Evolutionary conservation across 331 rosid species (phyloP).

Genomic region (Telfairia occidentalis): DNA sequence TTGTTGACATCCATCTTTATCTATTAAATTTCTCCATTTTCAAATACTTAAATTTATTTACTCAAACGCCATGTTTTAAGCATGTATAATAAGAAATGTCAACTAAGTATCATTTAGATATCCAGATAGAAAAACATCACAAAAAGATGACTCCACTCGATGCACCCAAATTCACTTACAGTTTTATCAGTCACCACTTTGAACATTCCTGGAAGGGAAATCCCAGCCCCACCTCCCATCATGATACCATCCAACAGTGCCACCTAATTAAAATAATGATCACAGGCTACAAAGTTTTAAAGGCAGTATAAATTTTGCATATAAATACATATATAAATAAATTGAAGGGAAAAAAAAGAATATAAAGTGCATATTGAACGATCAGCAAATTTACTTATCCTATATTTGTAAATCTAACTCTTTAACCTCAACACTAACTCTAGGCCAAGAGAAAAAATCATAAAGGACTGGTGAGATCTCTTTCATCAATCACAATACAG

Average conservation of each 20-base stretch:
- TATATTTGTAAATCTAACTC: too few relatives aligned
- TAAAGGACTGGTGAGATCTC: neutral
- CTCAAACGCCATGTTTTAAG: neutral
- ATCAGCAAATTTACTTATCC: neutral
- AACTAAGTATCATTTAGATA: neutral
- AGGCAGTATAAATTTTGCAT: neutral
- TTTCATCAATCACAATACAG: neutral
- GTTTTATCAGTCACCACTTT: conserved; percentile 78
- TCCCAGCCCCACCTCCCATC: conserved; percentile 95
- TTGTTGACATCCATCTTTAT: neutral
- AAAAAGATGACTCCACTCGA: neutral
- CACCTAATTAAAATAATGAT: conserved; percentile 38
- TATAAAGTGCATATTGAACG: neutral
- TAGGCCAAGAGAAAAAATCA: neutral
- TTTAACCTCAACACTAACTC: conserved; percentile 4
- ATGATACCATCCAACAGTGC: conserved; percentile 79
- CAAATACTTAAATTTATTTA: neutral
- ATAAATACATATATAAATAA: neutral
- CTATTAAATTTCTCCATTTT: neutral
- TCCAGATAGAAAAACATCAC: neutral
- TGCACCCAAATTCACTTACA: conserved; percentile 36
- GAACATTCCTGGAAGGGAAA: conserved; percentile 83
- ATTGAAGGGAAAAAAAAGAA: neutral
- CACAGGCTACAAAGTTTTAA: neutral
- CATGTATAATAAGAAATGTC: neutral